Evolutionary conservation across 768 basidiomycete genomes (phyloP).

Genomic region (Hygrophoropsis aurantiaca): DNA sequence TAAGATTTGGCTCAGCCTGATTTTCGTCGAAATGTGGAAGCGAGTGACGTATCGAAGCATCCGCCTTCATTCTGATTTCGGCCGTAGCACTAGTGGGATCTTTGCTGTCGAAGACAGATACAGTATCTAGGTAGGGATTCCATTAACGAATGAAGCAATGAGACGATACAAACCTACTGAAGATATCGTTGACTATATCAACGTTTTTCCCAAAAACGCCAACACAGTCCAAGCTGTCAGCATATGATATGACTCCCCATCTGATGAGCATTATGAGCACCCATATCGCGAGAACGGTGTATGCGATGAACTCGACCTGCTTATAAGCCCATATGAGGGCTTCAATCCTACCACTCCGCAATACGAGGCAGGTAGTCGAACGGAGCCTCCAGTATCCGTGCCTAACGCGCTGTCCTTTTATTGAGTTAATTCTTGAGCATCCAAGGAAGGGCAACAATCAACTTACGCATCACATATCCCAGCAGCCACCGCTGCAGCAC

Average conservation of each 20-base stretch:
- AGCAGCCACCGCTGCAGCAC: constrained; percentile 88
- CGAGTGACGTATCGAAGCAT: constrained; percentile 6
- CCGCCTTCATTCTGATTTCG: constrained; percentile 36
- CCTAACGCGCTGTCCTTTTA: constrained; percentile 69
- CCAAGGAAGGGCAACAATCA: neutral
- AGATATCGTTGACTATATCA: constrained; percentile 49
- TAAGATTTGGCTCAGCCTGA: constrained; percentile 23
- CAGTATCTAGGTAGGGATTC: constrained; percentile 23
- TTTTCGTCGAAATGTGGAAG: constrained; percentile 1
- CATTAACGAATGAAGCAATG: neutral
- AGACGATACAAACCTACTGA: constrained; percentile 49
- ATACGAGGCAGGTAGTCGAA: constrained; percentile 90
- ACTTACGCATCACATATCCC: constrained; percentile 83
- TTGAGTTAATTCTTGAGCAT: neutral
- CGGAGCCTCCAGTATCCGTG: constrained; percentile 95
- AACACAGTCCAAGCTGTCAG: constrained; percentile 93
- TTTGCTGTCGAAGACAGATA: constrained; percentile 52
- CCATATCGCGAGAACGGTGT: constrained; percentile 1
- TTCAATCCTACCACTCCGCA: constrained; percentile 92
- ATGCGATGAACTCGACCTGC: constrained; percentile 52
- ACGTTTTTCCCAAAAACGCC: constrained; percentile 72
- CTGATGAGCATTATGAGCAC: constrained; percentile 41
- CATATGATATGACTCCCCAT: constrained; percentile 90
- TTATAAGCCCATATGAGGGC: constrained; percentile 91
- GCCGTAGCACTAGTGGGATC: constrained; percentile 74